A percentile compares a stretch with the other conserved stretches of the same genome.
Conservation (phyloP, 352 stramenopile genomes). For the Phytophthora vignae region DNA sequence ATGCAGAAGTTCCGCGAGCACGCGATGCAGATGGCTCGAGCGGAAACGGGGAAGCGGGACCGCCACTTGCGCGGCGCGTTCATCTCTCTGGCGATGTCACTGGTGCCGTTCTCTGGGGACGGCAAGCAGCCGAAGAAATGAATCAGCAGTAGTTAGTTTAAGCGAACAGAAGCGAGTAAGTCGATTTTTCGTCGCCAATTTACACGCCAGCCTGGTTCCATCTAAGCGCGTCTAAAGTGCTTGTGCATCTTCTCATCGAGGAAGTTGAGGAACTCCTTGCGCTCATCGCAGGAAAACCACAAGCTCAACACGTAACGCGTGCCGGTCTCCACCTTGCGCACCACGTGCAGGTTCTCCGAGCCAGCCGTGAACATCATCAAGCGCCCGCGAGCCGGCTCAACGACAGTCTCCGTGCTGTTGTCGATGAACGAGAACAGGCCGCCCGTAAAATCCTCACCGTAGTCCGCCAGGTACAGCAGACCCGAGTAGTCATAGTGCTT, state of each 20-base stretch:
- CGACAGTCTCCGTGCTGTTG: constrained; percentile 68
- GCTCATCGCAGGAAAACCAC: constrained; percentile 94
- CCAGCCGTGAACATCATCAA: constrained; percentile 93
- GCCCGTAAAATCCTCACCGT: constrained; percentile 88
- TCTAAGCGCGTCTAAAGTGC: constrained; percentile 67
- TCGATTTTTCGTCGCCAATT: constrained; percentile 21
- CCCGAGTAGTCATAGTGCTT: constrained; percentile 95
- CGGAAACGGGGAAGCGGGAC: constrained; percentile 53
- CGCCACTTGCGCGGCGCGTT: constrained; percentile 60
- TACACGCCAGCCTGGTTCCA: not conserved
- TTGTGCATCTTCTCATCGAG: constrained; percentile 89
- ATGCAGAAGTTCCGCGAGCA: constrained; percentile 69
- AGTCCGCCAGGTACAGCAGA: constrained; percentile 88
- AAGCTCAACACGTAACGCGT: constrained; percentile 91
- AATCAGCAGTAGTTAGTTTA: not conserved
- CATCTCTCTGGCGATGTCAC: constrained; percentile 51
- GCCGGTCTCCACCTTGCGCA: constrained; percentile 77
- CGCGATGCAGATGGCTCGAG: constrained; percentile 44
- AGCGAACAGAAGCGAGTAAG: not conserved
- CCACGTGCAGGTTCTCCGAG: constrained; percentile 90
- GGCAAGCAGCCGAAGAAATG: constrained; percentile 16
- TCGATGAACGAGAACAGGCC: constrained; percentile 92
- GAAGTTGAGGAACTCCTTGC: constrained; percentile 90
- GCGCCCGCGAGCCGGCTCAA: constrained; percentile 77
- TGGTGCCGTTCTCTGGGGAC: constrained; percentile 25